These are phyloP conservation scores for Aspergillus sp. DNA, from an alignment of 2,329 filamentous ascomycete genomes.

Conservation along the genomic window DNA sequence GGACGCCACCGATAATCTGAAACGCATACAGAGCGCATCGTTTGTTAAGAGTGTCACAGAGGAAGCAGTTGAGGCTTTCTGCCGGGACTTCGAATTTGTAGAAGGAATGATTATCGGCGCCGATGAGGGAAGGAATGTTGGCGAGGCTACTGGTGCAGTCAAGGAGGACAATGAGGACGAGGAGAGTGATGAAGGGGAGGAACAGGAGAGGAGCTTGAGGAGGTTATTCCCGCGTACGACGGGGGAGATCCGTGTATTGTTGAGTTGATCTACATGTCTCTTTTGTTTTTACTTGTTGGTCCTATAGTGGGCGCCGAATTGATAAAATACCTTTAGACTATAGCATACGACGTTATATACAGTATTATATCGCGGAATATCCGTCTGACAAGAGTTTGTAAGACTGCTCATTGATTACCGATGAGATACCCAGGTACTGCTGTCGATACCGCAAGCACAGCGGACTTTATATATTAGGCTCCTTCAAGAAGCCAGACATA, in stretches of 20 bases:
- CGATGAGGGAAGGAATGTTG: conserved; percentile 50
- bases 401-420: neutral
- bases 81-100: conserved; percentile 74
- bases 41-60: conserved; percentile 77
- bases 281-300: neutral
- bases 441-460: no score
- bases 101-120: conserved; percentile 61
- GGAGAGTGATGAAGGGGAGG: conserved; percentile 37
- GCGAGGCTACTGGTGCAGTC: conserved; percentile 27
- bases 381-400: neutral
- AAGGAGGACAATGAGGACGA: conserved; percentile 27
- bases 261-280: conserved; percentile 47
- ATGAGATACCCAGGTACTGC: no score
- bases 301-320: neutral
- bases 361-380: neutral
- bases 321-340: neutral
- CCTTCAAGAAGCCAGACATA: no score
- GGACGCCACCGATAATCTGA: conserved; percentile 82
- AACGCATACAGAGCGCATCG: conserved; percentile 68
- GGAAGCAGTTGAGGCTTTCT: conserved; percentile 79
- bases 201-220: conserved; percentile 44
- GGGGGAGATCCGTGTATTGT: conserved; percentile 62
- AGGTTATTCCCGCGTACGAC: conserved; percentile 64
- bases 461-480: no score
- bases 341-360: neutral